Percentiles rank a stretch among this genome's conserved stretches.
Conservation (phyloP, 192 early-diverging fungal species). For the Backusella tuberculispora region DNA sequence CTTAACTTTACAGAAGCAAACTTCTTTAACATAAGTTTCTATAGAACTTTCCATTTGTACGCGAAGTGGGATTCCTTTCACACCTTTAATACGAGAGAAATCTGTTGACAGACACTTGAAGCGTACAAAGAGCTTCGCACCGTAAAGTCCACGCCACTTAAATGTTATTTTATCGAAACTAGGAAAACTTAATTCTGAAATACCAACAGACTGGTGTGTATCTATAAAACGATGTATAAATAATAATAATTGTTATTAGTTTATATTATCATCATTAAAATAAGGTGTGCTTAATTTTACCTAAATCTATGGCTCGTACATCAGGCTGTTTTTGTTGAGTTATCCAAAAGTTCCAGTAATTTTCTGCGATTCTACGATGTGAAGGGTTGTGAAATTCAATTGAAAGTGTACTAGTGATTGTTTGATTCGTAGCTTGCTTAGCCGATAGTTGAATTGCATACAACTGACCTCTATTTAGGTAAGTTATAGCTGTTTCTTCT, state of each 20-base stretch:
- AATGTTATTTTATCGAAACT: slow-evolving; percentile 71
- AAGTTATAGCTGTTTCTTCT: slow-evolving; percentile 33
- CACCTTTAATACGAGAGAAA: slow-evolving; percentile 76
- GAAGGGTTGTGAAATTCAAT: slow-evolving; percentile 73
- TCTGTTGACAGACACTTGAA: slow-evolving; percentile 80
- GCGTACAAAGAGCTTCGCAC: slow-evolving; percentile 64
- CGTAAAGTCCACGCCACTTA: slow-evolving; percentile 65
- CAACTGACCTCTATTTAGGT: slow-evolving; percentile 51
- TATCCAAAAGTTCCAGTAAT: slow-evolving; percentile 78
- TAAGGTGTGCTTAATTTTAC: slow-evolving; percentile 26
- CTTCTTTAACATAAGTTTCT: slow-evolving; percentile 38
- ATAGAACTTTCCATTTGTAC: slow-evolving; percentile 42
- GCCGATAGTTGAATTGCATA: slow-evolving; percentile 64
- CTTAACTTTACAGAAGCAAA: slow-evolving; percentile 67
- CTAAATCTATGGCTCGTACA: slow-evolving; percentile 68
- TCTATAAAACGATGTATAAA: slow-evolving; percentile 7
- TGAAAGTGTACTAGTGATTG: slow-evolving; percentile 57
- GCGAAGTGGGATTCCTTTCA: slow-evolving; percentile 72
- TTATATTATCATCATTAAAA: slow-evolving; percentile 1
- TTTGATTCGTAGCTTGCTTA: slow-evolving; percentile 48
- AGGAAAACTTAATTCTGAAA: slow-evolving; percentile 32
- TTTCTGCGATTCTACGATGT: slow-evolving; percentile 62
- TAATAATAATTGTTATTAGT: not conserved
- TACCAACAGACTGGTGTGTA: slow-evolving; percentile 27
- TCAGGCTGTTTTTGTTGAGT: slow-evolving; percentile 65